Base-by-base conservation (phyloP, 2,329 filamentous ascomycete species). In the Thelonectria blattea region DNA sequence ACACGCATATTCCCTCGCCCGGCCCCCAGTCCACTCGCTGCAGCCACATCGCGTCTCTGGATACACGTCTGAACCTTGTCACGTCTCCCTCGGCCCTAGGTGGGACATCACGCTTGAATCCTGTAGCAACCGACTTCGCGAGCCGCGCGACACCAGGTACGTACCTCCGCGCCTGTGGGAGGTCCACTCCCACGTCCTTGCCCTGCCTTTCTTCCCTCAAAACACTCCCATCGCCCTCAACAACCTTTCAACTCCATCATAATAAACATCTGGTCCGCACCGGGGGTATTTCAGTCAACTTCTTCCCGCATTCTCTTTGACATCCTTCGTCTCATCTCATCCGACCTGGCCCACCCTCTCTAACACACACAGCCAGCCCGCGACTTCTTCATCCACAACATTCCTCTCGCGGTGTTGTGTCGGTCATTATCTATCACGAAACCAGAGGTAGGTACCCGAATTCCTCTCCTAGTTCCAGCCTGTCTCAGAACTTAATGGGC, bases 181-280 rank as follows among this genome's bases (percentile, higher is more conserved):
- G 68, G 60, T 68, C 66, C 65, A 67, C 68, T 10, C 67, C 65
- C 68, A 65, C 62, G 63, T 72, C 69, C 68, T 65, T 73, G 65
- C 72, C 69, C 70, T 65, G 62, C 69, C 71, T 69, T 67, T 37
- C 34, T 72, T 73, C 67, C 45, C 70, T 74, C 72, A 76, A 76
- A 75, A 76, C 74, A 76, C 71, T 69, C 71, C 72, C 71, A 71
- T 70, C 68, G 66, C 68, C 73, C 71, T 75, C 72, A 74, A 71
- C 47, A 69, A 63, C 65, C 61, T 63, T 60, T 50, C 56, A 65
- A 67, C 71, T 68, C 56, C 9, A 43, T 14, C 45, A 69, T 72
- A 72, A 75, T 73, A 73, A 74, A 74, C 73, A 76, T 60, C 71
- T 71, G 72, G 64, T 63, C 66, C 68, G 70, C 68, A 62, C 66